Evolutionary conservation across 768 basidiomycete species (phyloP).

Genomic region (Auriscalpium microsporum): DNA sequence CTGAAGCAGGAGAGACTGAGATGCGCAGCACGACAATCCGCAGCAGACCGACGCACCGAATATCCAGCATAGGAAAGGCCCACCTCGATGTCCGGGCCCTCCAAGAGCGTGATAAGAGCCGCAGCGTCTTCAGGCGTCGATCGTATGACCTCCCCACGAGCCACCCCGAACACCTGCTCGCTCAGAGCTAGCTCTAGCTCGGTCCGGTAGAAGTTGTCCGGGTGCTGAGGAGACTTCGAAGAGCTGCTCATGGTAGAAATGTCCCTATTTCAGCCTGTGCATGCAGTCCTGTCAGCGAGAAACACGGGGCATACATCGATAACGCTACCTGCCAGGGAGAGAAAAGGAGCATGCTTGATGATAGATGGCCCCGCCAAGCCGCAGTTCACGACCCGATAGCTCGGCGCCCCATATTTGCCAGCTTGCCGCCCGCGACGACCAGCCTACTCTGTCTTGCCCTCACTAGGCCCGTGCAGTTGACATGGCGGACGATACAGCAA

Average conservation of each 20-base stretch:
- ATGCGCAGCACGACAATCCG: background rate
- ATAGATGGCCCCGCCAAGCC: background rate
- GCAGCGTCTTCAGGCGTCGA: constrained; percentile 3
- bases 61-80: constrained; percentile 8
- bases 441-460: background rate
- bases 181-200: constrained; percentile 9
- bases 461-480: background rate
- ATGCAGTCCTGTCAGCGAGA: no score
- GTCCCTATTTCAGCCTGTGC: no score
- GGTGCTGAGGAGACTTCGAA: no score
- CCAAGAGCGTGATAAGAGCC: constrained; percentile 7
- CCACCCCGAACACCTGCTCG: constrained; percentile 12
- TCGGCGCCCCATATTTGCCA: background rate
- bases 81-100: constrained; percentile 5
- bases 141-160: background rate
- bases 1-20: background rate
- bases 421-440: background rate
- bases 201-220: constrained; percentile 5
- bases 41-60: constrained; percentile 2
- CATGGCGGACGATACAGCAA: constrained; percentile 31
- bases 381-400: background rate
- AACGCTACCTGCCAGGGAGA: no score
- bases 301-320: no score
- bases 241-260: no score
- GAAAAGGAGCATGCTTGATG: no score